Evolutionary conservation across 1,284 basidiomycete species (phyloP), one percentile per base, ranked within the genome.

Genomic region (Boletus sp.): DNA sequence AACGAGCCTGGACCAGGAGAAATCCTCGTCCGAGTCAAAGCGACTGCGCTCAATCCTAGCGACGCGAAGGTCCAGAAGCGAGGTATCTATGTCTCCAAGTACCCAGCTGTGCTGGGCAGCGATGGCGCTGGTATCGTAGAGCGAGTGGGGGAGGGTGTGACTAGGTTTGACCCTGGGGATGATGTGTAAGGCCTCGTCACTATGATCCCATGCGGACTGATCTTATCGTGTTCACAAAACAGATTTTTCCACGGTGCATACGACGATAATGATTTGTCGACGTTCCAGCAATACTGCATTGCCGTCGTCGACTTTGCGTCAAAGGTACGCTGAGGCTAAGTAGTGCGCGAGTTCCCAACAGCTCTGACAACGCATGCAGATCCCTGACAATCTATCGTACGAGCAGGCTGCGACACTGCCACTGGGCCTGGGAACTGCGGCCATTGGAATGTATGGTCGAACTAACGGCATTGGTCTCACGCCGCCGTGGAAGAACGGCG

Each of bases 81-180:
- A 39, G 69, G 62, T 0, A 51, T 65, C 33, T 61, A 69, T 49
- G 53, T 68, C 20, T 59, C 65, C 33, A 62, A 58, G 22, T 73
- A 67, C 43, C 73, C 80, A 8, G 67, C 71, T 8, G 64, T 78
- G 7, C 61, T 80, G 9, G 84, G 84, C 5, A 71, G 66, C 16
- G 84, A 88, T 56, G 74, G 74, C 39, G 73, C 76, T 25, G 84
- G 84, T 10, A 67, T 73, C 4, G 74, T 86, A 19, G 74, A 73
- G 19, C 68, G 71, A 41, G 60, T 84, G 30, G 82, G 81, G 6
- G 69, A 70, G 39, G 75, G 70, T 0, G 79, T 83, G 13, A 67
- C 68, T 2, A 63, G 67, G 30, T 71, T 82, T 57, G 64, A 68
- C 39, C 71, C 75, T 30, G 82, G 82, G 3, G 81, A 86, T 58